Conservation (phyloP, 2,329 filamentous ascomycete genomes). For the Anthostomella pinea region DNA sequence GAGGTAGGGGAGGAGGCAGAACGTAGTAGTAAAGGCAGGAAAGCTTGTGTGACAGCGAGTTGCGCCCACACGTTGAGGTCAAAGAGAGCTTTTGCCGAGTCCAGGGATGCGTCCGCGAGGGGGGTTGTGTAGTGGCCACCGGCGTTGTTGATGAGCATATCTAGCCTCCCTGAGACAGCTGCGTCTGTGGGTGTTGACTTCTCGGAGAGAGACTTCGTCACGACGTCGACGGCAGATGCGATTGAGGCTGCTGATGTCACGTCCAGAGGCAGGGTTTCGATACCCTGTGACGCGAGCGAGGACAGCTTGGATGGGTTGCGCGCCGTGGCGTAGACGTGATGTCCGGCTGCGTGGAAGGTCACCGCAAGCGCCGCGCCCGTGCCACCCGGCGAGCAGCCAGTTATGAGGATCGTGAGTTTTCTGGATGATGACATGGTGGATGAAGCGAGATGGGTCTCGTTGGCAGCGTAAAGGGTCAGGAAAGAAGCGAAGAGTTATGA, state of each 20-base stretch:
- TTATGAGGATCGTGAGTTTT: no score
- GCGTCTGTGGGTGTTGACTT: no score
- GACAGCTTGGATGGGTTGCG: constrained; percentile 34
- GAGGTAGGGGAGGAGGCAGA: no score
- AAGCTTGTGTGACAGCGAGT: constrained; percentile 33
- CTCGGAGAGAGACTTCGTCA: no score
- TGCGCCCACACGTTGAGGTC: constrained; percentile 34
- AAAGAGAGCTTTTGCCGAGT: constrained; percentile 30
- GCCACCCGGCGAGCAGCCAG: constrained; percentile 35
- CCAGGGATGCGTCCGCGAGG: constrained; percentile 27
- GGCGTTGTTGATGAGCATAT: constrained; percentile 20
- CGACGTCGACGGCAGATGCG: constrained; percentile 15
- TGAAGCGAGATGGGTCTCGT: no score
- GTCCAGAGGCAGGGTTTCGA: constrained; percentile 31
- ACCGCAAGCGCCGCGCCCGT: constrained; percentile 38
- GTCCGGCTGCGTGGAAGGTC: constrained; percentile 34
- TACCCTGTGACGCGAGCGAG: constrained; percentile 17
- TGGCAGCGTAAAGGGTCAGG: no score
- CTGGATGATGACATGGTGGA: no score
- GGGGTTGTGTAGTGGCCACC: constrained; percentile 22
- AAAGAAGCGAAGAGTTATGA: no score
- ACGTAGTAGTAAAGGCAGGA: constrained; percentile 28
- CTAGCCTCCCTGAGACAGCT: no score
- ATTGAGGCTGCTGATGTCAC: constrained; percentile 31
- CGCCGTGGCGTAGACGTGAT: constrained; percentile 40